phyloP scores from a whole-genome alignment of 768 basidiomycete species.

The Panaeolus papilionaceus region DNA sequence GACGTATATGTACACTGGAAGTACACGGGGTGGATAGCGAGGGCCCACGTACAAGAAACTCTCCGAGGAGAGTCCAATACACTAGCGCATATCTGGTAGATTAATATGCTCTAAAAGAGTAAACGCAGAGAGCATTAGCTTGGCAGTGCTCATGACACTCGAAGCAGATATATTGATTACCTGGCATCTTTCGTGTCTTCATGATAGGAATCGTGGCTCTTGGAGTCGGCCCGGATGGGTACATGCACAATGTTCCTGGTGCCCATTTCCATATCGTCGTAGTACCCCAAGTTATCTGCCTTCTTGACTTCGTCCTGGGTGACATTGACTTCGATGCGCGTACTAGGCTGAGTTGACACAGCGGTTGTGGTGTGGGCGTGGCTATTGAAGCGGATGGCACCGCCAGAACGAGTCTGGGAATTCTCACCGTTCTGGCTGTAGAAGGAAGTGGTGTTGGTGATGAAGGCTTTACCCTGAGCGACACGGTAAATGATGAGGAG shows the following conservation, averaged over 20 bases:
- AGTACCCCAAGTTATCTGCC: constrained; percentile 9
- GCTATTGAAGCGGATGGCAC: constrained; percentile 4
- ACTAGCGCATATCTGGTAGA: background rate
- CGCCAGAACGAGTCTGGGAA: background rate
- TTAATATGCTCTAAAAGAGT: constrained; percentile 2
- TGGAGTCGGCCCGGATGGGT: background rate
- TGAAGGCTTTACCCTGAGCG: constrained; percentile 27
- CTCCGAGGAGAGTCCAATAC: constrained; percentile 1
- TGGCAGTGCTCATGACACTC: background rate
- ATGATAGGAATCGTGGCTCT: background rate
- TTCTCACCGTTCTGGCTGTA: constrained; percentile 6
- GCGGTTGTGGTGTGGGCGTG: background rate
- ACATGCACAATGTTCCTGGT: background rate
- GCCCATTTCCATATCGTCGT: constrained; percentile 17
- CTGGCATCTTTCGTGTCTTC: background rate
- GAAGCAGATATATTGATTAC: background rate
- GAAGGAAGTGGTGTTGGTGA: constrained; percentile 13
- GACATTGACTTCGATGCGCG: constrained; percentile 16
- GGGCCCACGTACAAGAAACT: background rate
- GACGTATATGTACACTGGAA: background rate
- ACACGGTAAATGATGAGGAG: constrained; percentile 29
- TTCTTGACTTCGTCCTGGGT: constrained; percentile 14
- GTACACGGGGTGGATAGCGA: background rate
- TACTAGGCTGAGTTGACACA: background rate
- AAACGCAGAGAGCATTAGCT: background rate